Base-by-base conservation (phyloP, 331 rosid species). In the Stylosanthes scabra region DNA sequence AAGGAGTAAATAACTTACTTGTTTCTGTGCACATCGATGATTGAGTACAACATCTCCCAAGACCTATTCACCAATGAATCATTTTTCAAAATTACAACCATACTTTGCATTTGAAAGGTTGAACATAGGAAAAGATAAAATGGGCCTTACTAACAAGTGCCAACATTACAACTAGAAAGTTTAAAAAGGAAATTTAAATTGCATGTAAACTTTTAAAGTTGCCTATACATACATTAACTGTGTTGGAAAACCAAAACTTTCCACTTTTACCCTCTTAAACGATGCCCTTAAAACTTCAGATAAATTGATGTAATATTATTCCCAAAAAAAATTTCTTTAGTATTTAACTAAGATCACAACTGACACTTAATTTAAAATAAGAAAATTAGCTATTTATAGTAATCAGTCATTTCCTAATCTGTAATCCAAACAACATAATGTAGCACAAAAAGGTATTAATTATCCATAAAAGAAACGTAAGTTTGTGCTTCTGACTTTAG, bases 41-140 rank as follows among this genome's bases (percentile, higher is more conserved):
- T 90, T 90, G 62, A 90, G 89, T 52, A 90, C 96, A 81, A 63
- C 96, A 88, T 90, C 96, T 74, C 96, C 96, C 69, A 90, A 71
- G 63, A 76, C 93, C 93, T 90, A 73, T 34, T 77, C 49, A 76
- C 72, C 81, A 28, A 66, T 58, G 57, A 45, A 78, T 69, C 62
- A 61, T 12, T 31, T 37, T 40, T 41, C 45, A 25, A 52, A 52
- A 42, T 45, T 40, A 77, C 27, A 71, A 54, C 59, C 55, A 64
- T 64, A 40, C 13, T 20, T 9, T 13, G 63, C 74, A 60, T 54
- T 7, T 29, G 10, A 49, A 59, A 79, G 54, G 46, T 56, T 63
- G 65, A 56, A 71, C 66, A 68, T 56, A 52, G 20, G 40, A 74
- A 20, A 79, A 34, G 39, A 34, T 34, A 34, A 34, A 34, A 34